Base-by-base conservation (phyloP, 805 yeast species). In the Candida pseudoglaebosa region DNA sequence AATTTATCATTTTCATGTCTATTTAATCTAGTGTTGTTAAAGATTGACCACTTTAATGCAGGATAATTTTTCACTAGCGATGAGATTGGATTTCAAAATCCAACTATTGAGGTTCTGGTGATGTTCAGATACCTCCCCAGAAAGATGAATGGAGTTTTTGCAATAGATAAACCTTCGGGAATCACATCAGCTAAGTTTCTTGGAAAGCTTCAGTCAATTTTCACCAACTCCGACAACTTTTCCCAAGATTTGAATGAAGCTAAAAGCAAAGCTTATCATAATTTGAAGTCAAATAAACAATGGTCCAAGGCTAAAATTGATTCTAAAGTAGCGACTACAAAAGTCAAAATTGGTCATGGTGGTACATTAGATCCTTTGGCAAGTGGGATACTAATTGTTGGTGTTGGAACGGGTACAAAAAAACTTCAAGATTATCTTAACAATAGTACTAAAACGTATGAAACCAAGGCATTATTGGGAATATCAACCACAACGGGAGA, bases 311-410 rank as follows among this genome's bases (percentile, higher is more conserved):
- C 65, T 39, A 70, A 78, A 26, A 71, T 77, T 32, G 71, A 74
- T 42, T 72, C 76, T 38, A 75, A 76, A 41, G 67, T 75, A 20
- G 64, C 72, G 17, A 69, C 70, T 22, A 65, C 75, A 3, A 81
- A 80, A 50, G 80, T 90, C 24, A 93, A 93, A 54, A 83, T 91
- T 70, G 99, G 99, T 1, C 99, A 93, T 59, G 99, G 99, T 14
- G 99, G 99, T 7, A 93, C 99, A 0, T 67, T 93, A 28, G 99
- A 93, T 54, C 97, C 98, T 0, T 62, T 86, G 31, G 99, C 99
- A 0, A 80, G 89, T n/a, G 99, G 99, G 8, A 90, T 91, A 1
- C 60, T 86, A 30, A 91, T 95, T 2, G 71, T 93, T 39, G 99
- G 99, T 4, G 77, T 93, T n/a, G 96, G 96, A 4, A 45, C 70